Base-by-base conservation (phyloP, 192 early-diverging fungal genomes). In the Gigaspora rosea region DNA sequence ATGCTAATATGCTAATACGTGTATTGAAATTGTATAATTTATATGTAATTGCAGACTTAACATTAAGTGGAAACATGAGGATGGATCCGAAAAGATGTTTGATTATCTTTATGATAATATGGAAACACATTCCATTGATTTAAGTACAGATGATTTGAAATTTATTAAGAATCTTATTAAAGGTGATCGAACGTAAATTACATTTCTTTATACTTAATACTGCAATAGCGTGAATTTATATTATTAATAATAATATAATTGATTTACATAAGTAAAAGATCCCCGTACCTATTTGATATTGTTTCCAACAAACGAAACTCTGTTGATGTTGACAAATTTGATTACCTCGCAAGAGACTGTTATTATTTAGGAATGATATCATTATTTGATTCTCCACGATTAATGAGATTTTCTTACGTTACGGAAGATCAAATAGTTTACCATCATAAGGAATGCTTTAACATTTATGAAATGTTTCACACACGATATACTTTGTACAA, bases 251-350 rank as follows among this genome's bases (percentile, higher is more conserved):
- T 5, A 11, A 18, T n/a, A n/a, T n/a, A n/a, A 56, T 11, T 13
- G 12, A 18, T 54, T 12, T 2, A 54, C 3, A 2, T 18, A 4
- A 56, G 52, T 56, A 56, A 56, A 56, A 56, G 78, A 16, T 79
- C 85, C 54, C 84, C 79, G 66, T 98, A 94, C 78, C 71, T 99
- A 65, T 99, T 95, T 87, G 95, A 99, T 78, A 96, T 99, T 80
- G 96, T 99, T 0, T 92, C 96, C 52, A 99, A 99, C 88, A 93
- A 96, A 80, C 86, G 92, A 46, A 99, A 96, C 79, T 91, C 90
- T 22, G 84, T 99, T 16, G 97, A 99, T 79, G 96, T 98, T 7
- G 97, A 99, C 81, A 96, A 96, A 82, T 95, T 96, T 71, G 90
- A 91, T 80, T 93, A 92, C 70, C 82, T 93, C 35, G 86, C 92